Base-by-base conservation (phyloP, 768 basidiomycete species). In the Ramaria sp. region DNA sequence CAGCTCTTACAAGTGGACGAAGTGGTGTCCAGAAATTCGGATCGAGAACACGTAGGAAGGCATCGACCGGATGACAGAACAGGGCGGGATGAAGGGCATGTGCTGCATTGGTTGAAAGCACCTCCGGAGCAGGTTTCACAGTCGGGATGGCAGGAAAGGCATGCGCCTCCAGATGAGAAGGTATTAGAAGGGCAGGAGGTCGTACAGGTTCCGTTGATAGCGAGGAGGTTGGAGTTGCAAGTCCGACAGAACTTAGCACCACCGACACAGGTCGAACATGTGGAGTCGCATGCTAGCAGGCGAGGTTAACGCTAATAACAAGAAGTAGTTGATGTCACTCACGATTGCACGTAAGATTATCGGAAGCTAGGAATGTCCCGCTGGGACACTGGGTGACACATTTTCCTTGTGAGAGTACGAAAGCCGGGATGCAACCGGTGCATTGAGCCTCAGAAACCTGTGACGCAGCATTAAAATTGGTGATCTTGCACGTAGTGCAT, bases 41-140 rank as follows among this genome's bases (percentile, higher is more conserved):
- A 70, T 63, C 82, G 75, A 66, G 76, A 76, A 64, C 90, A 92
- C 12, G 83, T 86, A 24, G 84, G 77, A 9, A 91, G 74, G 65
- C 89, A 92, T 50, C 89, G 76, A 25, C 88, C 88, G 52, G 77
- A 80, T 37, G 77, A 78, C 44, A 83, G 78, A 37, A 91, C 86
- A 0, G 88, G 90, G 0, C 81, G 78, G 20, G 72, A 68, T 25
- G 80, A 61, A 30, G 80, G 73, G 62, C 90, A 93, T 47, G 78
- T 77, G 7, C 80, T 74, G 67, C 91, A 95, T 63, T 91, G 83
- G 63, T 79, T 81, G 69, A 88, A 88, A 0, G 81, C 77, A 20
- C 76, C 61, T n/a, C 88, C 89, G 22, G 81, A 79, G 67, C 92
- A 95, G 1, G 84, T 81, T 15, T 78, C 79, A 62, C 91, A 95